phyloP scores from a whole-genome alignment of 2,329 filamentous ascomycete genomes.

The Aspergillus udagawae region DNA sequence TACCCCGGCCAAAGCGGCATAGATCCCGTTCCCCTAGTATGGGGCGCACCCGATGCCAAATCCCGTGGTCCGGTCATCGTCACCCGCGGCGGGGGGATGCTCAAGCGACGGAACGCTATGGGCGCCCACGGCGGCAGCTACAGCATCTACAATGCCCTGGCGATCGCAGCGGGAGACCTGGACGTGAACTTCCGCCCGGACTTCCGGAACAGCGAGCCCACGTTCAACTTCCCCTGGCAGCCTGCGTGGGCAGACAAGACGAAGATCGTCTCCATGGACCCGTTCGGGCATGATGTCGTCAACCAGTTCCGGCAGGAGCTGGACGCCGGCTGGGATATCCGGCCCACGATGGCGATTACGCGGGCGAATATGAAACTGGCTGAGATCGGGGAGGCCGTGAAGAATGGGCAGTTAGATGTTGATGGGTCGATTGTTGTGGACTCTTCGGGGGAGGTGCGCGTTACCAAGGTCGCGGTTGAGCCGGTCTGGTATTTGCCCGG shows the following conservation, averaged over 20 bases:
- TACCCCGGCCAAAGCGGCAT: conserved; percentile 94
- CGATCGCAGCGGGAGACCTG: conserved; percentile 86
- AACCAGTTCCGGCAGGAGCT: conserved; percentile 74
- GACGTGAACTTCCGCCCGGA: conserved; percentile 74
- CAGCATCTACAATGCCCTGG: conserved; percentile 90
- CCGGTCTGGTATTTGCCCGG: conserved; percentile 86
- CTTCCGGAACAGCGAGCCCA: conserved; percentile 84
- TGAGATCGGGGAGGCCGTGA: conserved; percentile 86
- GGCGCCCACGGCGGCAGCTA: conserved; percentile 85
- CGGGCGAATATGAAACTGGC: conserved; percentile 96
- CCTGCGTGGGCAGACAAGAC: conserved; percentile 83
- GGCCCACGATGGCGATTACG: conserved; percentile 87
- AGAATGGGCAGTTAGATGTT: conserved; percentile 65
- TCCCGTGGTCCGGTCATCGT: conserved; percentile 85
- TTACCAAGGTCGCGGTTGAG: conserved; percentile 96
- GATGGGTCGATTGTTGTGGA: conserved; percentile 93
- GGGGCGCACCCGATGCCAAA: conserved; percentile 73
- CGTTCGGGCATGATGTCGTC: conserved; percentile 82
- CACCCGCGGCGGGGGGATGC: conserved; percentile 38
- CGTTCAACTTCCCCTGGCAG: conserved; percentile 83
- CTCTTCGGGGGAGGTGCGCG: conserved; percentile 76
- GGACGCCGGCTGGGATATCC: conserved; percentile 67
- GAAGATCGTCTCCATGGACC: conserved; percentile 98
- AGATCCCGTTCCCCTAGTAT: conserved; percentile 81
- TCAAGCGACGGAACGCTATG: conserved; percentile 50